These are phyloP conservation scores for Kockovaella imperatae DNA, from an alignment of 768 basidiomycete species.

Conservation along the genomic window DNA sequence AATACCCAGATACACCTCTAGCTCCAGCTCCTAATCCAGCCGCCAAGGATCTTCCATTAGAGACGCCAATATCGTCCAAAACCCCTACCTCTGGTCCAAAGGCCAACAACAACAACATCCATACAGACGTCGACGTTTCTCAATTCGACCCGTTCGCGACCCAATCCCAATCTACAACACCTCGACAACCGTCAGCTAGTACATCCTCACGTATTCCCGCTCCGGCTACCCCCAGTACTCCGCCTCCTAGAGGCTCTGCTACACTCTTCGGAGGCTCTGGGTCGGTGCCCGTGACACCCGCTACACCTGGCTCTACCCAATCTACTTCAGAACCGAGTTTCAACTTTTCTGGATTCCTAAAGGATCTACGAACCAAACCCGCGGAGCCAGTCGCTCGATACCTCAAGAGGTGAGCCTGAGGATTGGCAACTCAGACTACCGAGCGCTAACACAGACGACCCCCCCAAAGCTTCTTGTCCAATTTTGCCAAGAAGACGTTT, in stretches of 20 bases:
- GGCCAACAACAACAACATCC: not conserved
- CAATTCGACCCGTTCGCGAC: constrained; percentile 30
- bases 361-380: constrained; percentile 79
- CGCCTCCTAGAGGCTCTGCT: not conserved
- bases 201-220: not conserved
- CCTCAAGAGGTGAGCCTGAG: constrained; percentile 71
- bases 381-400: constrained; percentile 94
- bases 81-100: constrained; percentile 9
- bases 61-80: constrained; percentile 9
- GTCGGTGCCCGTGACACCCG: not conserved
- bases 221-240: not conserved
- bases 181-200: not conserved
- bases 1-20: too few species aligned
- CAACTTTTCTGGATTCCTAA: constrained; percentile 89
- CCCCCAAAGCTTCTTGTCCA: constrained; percentile 84
- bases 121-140: constrained; percentile 21
- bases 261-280: not conserved
- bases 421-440: not conserved
- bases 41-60: constrained; percentile 12
- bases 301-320: too few species aligned
- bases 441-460: not conserved
- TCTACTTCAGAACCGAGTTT: constrained; percentile 52
- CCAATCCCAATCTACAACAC: not conserved
- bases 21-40: constrained; percentile 13
- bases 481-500: constrained; percentile 85